Conservation (phyloP, 768 basidiomycete species). For the Collybia mongolica region DNA sequence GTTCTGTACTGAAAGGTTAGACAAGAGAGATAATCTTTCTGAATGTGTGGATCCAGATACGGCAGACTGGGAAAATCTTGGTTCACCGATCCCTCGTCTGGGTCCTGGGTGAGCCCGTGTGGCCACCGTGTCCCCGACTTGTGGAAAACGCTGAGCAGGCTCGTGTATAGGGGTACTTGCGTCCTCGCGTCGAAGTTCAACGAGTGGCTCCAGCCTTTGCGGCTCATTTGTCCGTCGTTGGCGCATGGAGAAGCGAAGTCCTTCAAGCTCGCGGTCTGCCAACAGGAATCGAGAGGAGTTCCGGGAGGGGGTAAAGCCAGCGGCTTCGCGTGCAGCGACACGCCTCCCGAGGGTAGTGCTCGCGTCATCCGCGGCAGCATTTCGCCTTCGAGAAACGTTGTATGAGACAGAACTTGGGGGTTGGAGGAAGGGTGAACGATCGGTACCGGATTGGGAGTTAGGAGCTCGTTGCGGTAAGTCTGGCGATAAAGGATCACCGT, state of each 20-base stretch:
- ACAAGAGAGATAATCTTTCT: slow-evolving; percentile 37
- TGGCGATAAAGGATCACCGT: not conserved
- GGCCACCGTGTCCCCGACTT: slow-evolving; percentile 6
- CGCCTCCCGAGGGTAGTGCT: slow-evolving; percentile 36
- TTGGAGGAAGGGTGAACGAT: not conserved
- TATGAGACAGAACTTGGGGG: not conserved
- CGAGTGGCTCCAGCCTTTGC: slow-evolving; percentile 10
- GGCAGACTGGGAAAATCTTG: slow-evolving; percentile 20
- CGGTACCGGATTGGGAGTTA: slow-evolving; percentile 1
- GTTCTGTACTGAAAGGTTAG: slow-evolving; percentile 40
- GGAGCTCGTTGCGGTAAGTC: not conserved
- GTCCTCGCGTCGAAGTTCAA: slow-evolving; percentile 10
- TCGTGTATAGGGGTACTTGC: slow-evolving; percentile 18
- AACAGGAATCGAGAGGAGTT: slow-evolving; percentile 10
- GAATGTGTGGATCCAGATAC: slow-evolving; percentile 18
- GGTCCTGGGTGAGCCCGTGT: not conserved
- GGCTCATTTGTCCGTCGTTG: slow-evolving; percentile 23
- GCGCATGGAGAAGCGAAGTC: slow-evolving; percentile 14
- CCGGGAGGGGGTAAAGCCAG: slow-evolving; percentile 14
- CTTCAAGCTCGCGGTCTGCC: slow-evolving; percentile 23
- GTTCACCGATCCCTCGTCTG: slow-evolving; percentile 3
- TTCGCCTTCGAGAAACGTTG: slow-evolving; percentile 21
- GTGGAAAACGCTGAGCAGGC: slow-evolving; percentile 10
- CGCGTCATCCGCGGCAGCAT: slow-evolving; percentile 28
- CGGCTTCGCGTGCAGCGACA: slow-evolving; percentile 38